A percentile compares a stretch with the other conserved stretches of the same genome.
These are phyloP conservation scores for Wallacemonas rigidus DNA, from an alignment of 208 protist genomes.

Conservation along the genomic window DNA sequence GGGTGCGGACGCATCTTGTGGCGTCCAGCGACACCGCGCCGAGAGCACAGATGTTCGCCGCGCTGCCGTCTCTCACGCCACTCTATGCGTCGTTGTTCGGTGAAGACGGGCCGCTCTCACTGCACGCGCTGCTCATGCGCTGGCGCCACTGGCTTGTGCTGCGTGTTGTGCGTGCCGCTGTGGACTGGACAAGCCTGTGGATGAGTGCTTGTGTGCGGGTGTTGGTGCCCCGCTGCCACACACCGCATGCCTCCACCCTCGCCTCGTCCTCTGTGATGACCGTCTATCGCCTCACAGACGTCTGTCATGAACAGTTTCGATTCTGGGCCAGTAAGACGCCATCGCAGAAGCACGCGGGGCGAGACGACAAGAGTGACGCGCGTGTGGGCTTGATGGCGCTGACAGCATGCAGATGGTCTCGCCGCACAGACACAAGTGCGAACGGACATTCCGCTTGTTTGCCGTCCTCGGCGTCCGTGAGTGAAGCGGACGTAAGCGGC, in stretches of 20 bases:
- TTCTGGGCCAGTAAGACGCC: neutral
- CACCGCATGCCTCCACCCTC: neutral
- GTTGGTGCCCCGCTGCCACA: neutral
- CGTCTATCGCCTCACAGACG: neutral
- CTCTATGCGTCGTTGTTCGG: neutral
- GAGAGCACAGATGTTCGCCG: neutral
- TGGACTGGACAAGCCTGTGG: neutral
- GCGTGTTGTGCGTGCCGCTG: neutral
- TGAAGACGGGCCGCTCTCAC: neutral
- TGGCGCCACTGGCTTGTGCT: conserved; percentile 9
- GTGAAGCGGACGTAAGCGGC: neutral
- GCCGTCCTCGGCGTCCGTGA: neutral
- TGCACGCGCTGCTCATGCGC: neutral
- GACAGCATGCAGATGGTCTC: neutral
- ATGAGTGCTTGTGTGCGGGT: conserved; percentile 2
- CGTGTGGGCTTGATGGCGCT: neutral
- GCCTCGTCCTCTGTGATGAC: neutral
- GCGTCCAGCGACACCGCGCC: neutral
- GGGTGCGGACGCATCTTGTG: neutral
- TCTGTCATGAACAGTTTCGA: conserved; percentile 11
- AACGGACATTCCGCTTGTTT: neutral
- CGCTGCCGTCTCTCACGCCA: neutral
- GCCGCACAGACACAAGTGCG: neutral
- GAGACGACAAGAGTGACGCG: neutral
- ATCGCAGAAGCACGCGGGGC: too few species aligned